Evolutionary conservation across 177 flowering plant species (phyloP), one percentile per base, ranked within the genome.

Genomic region (Telopea speciosissima): DNA sequence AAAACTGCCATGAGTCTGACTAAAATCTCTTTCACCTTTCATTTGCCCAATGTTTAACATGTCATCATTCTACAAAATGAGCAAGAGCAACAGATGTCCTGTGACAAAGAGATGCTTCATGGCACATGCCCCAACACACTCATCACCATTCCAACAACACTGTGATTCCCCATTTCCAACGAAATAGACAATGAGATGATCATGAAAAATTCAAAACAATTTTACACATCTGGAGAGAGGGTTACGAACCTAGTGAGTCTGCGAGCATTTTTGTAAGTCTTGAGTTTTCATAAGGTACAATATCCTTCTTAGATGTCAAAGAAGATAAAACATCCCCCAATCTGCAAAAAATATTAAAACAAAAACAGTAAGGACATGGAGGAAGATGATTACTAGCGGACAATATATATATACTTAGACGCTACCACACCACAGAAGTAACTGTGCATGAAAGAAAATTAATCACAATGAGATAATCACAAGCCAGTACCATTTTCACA

Each of bases 311-410:
- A 36, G 98, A 87, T 42, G 90, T 89, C 82, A 96, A 78, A 72
- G 97, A 84, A 61, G 87, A 85, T 72, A 96, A 79, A 74, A 91
- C 98, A 85, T 93, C 99, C 62, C 98, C 98, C 81, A 95, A 81
- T 78, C 99, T 95, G 73, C 56, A 72, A 25, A 58, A 52, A 16
- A 52, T 16, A 61, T 19, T 67, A 62, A 44, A 24, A 14, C 56
- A 63, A 65, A 65, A 66, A 26, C 14, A 67, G 31, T 65, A 45
- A 49, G 62, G 70, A 31, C 13, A 49, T 25, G 31, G n/a, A 23
- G 44, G n/a, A 9, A 19, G 23, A 76, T 28, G 63, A 52, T 66
- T 11, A 25, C 49, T 31, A 31, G 33, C 5, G 5, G 33, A 31
- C 33, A 31, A 36, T 36, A 36, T 36, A 36, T 36, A 36, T 36